phyloP scores from a whole-genome alignment of 805 yeast species.

The Candida glaebosa region DNA sequence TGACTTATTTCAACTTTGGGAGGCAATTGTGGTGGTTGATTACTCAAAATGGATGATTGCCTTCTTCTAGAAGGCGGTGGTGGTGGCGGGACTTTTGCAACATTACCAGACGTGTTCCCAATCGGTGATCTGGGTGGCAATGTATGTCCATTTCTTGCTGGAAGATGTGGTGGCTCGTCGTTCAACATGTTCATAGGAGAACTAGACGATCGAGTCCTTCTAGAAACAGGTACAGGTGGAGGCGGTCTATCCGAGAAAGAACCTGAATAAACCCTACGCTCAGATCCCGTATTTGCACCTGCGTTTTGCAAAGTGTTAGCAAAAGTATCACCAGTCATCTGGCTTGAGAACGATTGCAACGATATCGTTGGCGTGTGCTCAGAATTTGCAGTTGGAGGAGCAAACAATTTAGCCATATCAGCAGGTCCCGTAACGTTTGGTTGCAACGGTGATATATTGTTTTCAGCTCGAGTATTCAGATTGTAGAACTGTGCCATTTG shows the following conservation, averaged over 20 bases:
- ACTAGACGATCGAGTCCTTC: slow-evolving; percentile 31
- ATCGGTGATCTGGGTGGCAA: slow-evolving; percentile 25
- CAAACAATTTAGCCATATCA: slow-evolving; percentile 32
- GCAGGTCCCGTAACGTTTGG: slow-evolving; percentile 30
- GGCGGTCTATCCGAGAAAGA: slow-evolving; percentile 16
- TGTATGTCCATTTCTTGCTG: slow-evolving; percentile 7
- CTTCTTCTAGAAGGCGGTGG: slow-evolving; percentile 41
- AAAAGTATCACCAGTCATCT: slow-evolving; percentile 37
- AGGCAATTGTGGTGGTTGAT: slow-evolving; percentile 24
- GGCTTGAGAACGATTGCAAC: slow-evolving; percentile 37
- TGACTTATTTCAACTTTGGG: slow-evolving; percentile 18
- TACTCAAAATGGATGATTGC: slow-evolving; percentile 12
- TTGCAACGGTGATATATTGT: slow-evolving; percentile 15
- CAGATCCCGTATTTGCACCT: slow-evolving; percentile 10
- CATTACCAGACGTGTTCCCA: slow-evolving; percentile 25
- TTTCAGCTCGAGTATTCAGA: slow-evolving; percentile 10
- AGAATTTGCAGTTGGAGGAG: slow-evolving; percentile 13
- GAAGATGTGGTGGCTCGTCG: not conserved
- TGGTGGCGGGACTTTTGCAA: slow-evolving; percentile 36
- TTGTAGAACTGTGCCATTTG: slow-evolving; percentile 30
- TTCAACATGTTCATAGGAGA: slow-evolving; percentile 12
- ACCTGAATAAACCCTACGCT: slow-evolving; percentile 2
- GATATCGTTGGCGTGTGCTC: slow-evolving; percentile 27
- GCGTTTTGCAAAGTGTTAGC: slow-evolving; percentile 35
- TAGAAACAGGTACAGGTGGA: slow-evolving; percentile 38